These are phyloP conservation scores for Dendrocalamus latiflorus DNA, from an alignment of 202 grass and related monocot species.

Conservation along the genomic window DNA sequence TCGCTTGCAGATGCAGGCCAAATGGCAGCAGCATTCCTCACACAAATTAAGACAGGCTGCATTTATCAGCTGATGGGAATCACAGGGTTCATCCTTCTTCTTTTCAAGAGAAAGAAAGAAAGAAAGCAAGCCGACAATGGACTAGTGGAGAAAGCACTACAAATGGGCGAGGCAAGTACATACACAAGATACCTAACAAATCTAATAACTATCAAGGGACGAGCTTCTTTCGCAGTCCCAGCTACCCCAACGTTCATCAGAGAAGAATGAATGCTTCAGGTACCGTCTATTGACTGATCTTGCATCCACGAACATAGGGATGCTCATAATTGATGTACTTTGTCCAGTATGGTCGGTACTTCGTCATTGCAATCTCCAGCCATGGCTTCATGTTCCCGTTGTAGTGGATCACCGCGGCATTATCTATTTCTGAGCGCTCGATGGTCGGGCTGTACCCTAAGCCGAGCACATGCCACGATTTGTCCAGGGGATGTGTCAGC, in stretches of 20 bases:
- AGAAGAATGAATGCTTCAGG: conserved; percentile 7
- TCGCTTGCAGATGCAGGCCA: not conserved
- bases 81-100: not conserved
- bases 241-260: conserved; percentile 19
- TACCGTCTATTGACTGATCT: conserved; percentile 40
- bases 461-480: conserved; percentile 61
- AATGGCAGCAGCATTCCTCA: not conserved
- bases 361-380: conserved; percentile 57
- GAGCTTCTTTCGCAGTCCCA: not conserved
- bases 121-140: not conserved
- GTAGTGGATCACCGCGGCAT: conserved; percentile 50
- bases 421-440: conserved; percentile 50
- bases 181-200: conserved; percentile 22
- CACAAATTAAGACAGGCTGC: not conserved
- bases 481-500: conserved; percentile 48
- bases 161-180: conserved; percentile 14
- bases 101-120: not conserved
- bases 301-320: conserved; percentile 37
- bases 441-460: conserved; percentile 49
- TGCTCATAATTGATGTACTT: conserved; percentile 55
- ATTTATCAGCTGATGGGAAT: not conserved
- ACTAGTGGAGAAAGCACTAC: not conserved
- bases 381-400: conserved; percentile 56
- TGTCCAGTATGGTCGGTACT: conserved; percentile 56
- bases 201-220: conserved; percentile 15